Conservation (phyloP, 2,329 filamentous ascomycete species). For the Ciborinia camelliae region DNA sequence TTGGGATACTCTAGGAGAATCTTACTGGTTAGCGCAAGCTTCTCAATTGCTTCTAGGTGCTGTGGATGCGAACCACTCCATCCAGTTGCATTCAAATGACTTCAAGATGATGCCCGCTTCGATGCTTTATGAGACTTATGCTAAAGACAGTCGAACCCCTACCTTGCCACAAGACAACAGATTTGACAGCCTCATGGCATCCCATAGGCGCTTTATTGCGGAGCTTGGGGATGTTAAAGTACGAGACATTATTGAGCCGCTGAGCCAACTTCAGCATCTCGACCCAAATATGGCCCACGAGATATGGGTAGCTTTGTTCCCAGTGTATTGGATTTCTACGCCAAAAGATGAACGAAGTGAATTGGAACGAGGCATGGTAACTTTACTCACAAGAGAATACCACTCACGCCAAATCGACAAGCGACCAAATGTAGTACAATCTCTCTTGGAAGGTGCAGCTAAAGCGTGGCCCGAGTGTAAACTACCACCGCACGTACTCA, state of each 20-base stretch:
- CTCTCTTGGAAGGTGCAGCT: constrained; percentile 82
- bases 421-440: constrained; percentile 92
- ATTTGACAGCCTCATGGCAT: constrained; percentile 73
- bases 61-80: constrained; percentile 76
- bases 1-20: constrained; percentile 92
- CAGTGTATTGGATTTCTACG: constrained; percentile 88
- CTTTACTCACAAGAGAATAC: constrained; percentile 88
- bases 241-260: constrained; percentile 82
- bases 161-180: constrained; percentile 76
- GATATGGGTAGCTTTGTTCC: constrained; percentile 88
- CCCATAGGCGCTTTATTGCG: constrained; percentile 76
- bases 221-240: constrained; percentile 84
- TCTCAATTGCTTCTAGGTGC: constrained; percentile 89
- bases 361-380: constrained; percentile 86
- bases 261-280: constrained; percentile 88
- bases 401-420: constrained; percentile 92
- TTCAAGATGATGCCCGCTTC: constrained; percentile 75
- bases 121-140: constrained; percentile 68
- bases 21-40: constrained; percentile 95
- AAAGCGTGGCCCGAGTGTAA: constrained; percentile 84
- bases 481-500: constrained; percentile 92
- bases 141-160: constrained; percentile 62
- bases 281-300: constrained; percentile 79
- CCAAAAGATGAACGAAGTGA: constrained; percentile 85
- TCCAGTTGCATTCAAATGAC: constrained; percentile 79